phyloP scores from a whole-genome alignment of 1,284 basidiomycete species.

The Inonotus hispidus region DNA sequence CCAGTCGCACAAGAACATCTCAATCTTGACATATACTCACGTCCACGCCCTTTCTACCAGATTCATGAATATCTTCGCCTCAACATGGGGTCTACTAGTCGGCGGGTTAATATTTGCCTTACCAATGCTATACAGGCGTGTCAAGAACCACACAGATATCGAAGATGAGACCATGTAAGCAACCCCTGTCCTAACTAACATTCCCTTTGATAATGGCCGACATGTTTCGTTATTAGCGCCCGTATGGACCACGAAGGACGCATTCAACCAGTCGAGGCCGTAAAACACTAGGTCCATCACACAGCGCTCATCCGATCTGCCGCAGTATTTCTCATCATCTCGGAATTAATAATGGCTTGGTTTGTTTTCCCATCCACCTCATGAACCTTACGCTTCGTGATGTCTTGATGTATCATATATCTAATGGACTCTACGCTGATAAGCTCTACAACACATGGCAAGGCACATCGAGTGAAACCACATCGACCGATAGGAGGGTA shows the following conservation, averaged over 20 bases:
- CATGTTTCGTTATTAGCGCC: constrained; percentile 10
- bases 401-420: background rate
- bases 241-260: constrained; percentile 20
- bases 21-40: no score
- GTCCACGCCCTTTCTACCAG: constrained; percentile 11
- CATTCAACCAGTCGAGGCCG: constrained; percentile 13
- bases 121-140: constrained; percentile 27
- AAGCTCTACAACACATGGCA: background rate
- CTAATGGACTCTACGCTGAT: background rate
- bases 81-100: constrained; percentile 27
- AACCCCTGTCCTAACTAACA: background rate
- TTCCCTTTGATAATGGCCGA: background rate
- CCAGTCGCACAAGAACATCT: background rate
- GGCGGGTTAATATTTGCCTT: constrained; percentile 27
- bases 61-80: constrained; percentile 28
- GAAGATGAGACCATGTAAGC: constrained; percentile 26
- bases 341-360: background rate
- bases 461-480: background rate
- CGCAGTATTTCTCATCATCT: no score
- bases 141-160: constrained; percentile 26
- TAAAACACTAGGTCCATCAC: background rate
- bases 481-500: background rate
- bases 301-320: no score
- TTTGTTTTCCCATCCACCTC: background rate
- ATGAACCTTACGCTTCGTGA: background rate